These are phyloP conservation scores for Rhizopus sp. DNA, from an alignment of 371 early-diverging fungal species.

Conservation along the genomic window DNA sequence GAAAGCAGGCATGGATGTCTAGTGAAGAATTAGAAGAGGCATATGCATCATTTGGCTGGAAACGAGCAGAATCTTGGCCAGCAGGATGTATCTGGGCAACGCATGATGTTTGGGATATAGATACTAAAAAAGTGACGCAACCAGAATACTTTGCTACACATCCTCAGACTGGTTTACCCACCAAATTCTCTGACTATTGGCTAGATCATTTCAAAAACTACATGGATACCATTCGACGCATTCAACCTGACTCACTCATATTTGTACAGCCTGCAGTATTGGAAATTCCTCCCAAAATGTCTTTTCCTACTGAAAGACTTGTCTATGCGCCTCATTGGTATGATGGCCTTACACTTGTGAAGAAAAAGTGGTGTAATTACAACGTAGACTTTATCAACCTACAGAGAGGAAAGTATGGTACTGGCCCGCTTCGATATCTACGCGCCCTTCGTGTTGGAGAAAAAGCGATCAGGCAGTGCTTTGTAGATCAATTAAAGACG, in stretches of 20 bases:
- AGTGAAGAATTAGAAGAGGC: constrained; percentile 33
- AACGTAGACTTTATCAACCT: constrained; percentile 70
- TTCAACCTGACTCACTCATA: constrained; percentile 55
- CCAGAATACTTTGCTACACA: constrained; percentile 61
- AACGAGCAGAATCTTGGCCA: constrained; percentile 38
- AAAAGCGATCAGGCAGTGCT: constrained; percentile 59
- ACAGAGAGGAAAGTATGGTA: constrained; percentile 65
- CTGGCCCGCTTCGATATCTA: constrained; percentile 48
- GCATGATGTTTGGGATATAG: constrained; percentile 71
- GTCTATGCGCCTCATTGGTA: constrained; percentile 80
- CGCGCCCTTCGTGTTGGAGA: constrained; percentile 65
- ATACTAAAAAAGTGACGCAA: constrained; percentile 26
- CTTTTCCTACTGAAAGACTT: constrained; percentile 44
- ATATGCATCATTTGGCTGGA: constrained; percentile 51
- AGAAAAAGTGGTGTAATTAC: constrained; percentile 67
- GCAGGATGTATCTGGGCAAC: constrained; percentile 69
- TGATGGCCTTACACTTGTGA: constrained; percentile 70
- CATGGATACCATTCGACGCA: constrained; percentile 41
- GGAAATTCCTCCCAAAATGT: constrained; percentile 57
- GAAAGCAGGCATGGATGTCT: constrained; percentile 57
- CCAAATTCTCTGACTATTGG: constrained; percentile 57
- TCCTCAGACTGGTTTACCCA: constrained; percentile 44
- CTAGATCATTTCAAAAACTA: constrained; percentile 54
- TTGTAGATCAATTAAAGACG: constrained; percentile 58
- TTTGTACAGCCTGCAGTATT: constrained; percentile 73